Evolutionary conservation across 306 rosid genomes (phyloP).

Genomic region (Crotalaria pallida): DNA sequence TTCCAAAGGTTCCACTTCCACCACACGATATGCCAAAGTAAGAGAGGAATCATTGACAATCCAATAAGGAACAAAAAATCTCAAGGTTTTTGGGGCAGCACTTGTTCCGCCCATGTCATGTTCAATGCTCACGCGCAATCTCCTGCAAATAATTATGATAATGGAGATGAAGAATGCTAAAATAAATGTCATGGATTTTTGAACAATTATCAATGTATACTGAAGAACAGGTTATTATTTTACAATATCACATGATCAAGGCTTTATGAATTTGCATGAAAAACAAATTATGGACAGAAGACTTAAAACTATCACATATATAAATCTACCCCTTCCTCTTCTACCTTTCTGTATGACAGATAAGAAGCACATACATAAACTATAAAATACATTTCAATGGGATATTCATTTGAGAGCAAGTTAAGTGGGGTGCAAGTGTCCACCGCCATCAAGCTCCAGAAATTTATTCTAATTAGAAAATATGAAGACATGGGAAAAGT

Average conservation of each 20-base stretch:
- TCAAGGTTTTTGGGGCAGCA: constrained; percentile 78
- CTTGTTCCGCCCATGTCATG: constrained; percentile 90
- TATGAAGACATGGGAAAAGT: neutral
- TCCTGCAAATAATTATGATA: constrained; percentile 48
- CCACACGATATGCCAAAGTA: constrained; percentile 77
- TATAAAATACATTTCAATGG: neutral
- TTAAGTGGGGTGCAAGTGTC: neutral
- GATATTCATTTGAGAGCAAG: neutral
- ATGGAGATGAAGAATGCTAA: constrained; percentile 11
- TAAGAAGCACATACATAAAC: neutral
- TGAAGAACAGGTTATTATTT: neutral
- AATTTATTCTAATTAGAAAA: neutral
- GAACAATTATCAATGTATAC: neutral
- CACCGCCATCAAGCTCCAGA: neutral
- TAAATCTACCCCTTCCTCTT: neutral
- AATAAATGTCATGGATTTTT: neutral
- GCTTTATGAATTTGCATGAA: neutral
- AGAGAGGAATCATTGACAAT: constrained; percentile 75
- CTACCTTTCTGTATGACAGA: neutral
- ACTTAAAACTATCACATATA: neutral
- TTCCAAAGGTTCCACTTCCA: constrained; percentile 84
- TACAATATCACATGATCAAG: neutral
- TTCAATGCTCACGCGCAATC: constrained; percentile 87
- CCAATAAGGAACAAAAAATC: constrained; percentile 95
- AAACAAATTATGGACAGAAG: neutral